Percentiles rank a stretch among this genome's conserved stretches.
These are phyloP conservation scores for Diplodia scrobiculata DNA, from an alignment of 2,329 filamentous ascomycete genomes.

Conservation along the genomic window DNA sequence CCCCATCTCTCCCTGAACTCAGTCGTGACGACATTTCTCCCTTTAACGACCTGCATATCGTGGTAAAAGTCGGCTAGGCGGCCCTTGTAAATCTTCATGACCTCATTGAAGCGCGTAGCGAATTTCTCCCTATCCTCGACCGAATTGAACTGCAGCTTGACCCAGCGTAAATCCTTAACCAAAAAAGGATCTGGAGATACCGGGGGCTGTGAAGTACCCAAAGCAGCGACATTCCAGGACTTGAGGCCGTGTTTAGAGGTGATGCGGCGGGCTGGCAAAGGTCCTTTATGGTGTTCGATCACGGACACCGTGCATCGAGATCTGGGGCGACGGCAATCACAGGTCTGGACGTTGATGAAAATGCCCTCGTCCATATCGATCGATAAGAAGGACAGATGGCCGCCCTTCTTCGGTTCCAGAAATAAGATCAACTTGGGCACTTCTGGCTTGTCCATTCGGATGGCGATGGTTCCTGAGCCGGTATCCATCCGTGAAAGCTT, in stretches of 20 bases:
- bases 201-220: slow-evolving; percentile 28
- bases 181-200: slow-evolving; percentile 12
- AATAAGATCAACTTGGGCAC: slow-evolving; percentile 31
- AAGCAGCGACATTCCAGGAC: slow-evolving; percentile 31
- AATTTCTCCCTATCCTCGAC: slow-evolving; percentile 30
- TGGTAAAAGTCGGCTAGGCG: slow-evolving; percentile 30
- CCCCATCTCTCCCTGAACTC: slow-evolving; percentile 1
- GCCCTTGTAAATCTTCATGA: slow-evolving; percentile 27
- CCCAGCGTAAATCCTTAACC: slow-evolving; percentile 18
- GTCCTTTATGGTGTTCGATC: slow-evolving; percentile 29
- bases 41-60: slow-evolving; percentile 22
- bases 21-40: slow-evolving; percentile 13
- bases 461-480: slow-evolving; percentile 19
- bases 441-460: slow-evolving; percentile 28
- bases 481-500: slow-evolving; percentile 29
- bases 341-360: slow-evolving; percentile 30
- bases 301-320: slow-evolving; percentile 28
- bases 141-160: slow-evolving; percentile 30
- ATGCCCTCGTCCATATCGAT: slow-evolving; percentile 31
- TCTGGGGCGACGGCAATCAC: slow-evolving; percentile 29
- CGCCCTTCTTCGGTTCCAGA: slow-evolving; percentile 29
- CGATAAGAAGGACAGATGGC: slow-evolving; percentile 30
- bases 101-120: slow-evolving; percentile 27
- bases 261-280: slow-evolving; percentile 30
- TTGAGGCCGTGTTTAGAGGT: slow-evolving; percentile 30